phyloP scores from a whole-genome alignment of 2,329 filamentous ascomycete species.

The Ophioceras dolichostomum region DNA sequence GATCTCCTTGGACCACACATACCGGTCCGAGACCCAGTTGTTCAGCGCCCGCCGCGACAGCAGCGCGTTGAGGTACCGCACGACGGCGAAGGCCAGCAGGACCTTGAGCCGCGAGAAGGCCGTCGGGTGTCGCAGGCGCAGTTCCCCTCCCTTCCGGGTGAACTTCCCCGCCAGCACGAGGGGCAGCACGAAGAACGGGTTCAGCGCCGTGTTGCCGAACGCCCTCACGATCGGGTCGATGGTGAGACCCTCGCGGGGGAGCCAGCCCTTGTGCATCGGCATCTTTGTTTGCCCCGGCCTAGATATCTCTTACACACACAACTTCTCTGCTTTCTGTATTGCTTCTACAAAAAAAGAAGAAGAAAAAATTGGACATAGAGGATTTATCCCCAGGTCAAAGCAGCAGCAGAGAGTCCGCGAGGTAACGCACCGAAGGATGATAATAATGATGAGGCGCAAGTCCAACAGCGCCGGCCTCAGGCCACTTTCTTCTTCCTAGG shows the following conservation, averaged over 20 bases:
- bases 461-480: too few relatives aligned
- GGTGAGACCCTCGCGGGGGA: constrained; percentile 46
- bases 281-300: too few relatives aligned
- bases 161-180: constrained; percentile 50
- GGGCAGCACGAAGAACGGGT: constrained; percentile 51
- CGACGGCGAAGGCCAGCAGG: constrained; percentile 39
- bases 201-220: constrained; percentile 48
- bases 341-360: too few relatives aligned
- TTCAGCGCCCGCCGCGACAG: constrained; percentile 35
- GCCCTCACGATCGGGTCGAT: constrained; percentile 46
- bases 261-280: constrained; percentile 36
- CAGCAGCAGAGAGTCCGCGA: too few relatives aligned
- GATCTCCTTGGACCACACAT: constrained; percentile 29
- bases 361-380: too few relatives aligned
- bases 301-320: too few relatives aligned
- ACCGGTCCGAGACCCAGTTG: constrained; percentile 41
- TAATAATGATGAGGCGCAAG: too few relatives aligned
- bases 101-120: constrained; percentile 38
- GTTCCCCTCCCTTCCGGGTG: constrained; percentile 46
- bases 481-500: too few relatives aligned
- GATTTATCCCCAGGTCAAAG: too few relatives aligned
- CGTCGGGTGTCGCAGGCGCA: constrained; percentile 38
- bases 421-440: too few relatives aligned
- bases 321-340: too few relatives aligned
- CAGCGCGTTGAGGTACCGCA: constrained; percentile 33